Evolutionary conservation across 2,329 filamentous ascomycete genomes (phyloP), one percentile per base, ranked within the genome.

Genomic region (Ophioceras dolichostomum): DNA sequence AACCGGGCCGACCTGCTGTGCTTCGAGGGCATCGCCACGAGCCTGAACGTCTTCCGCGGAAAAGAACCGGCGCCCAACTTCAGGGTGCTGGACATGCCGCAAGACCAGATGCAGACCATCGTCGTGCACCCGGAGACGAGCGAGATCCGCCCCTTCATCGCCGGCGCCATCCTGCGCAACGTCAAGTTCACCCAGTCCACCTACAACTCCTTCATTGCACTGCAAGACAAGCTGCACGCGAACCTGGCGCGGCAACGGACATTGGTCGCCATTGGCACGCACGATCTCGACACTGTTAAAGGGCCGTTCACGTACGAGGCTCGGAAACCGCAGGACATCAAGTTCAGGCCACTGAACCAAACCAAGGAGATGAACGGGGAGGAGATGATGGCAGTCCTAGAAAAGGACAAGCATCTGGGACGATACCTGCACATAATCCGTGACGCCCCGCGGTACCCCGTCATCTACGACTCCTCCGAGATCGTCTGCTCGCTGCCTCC

Each of bases 301-400:
- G 91, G 88, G 0, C 91, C 91, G 33, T 98, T 98, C 73, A 88
- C 86, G 40, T 98, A 98, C 55, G 89, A 96, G 61, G 91, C 91
- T 14, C 72, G 89, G 22, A 69, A 83, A 34, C 91, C 91, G n/a
- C 80, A 87, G 59, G 78, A 95, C 48, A 94, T 98, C 62, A 80
- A 80, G 51, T 98, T 98, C 60, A 65, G 69, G 14, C 91, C 91
- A 17, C 66, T 98, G 45, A 98, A 96, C 65, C 88, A 96, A 66
- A 81, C 75, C 19, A 81, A 88, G 65, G 72, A 83, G 57, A 86
- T 98, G 83, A 78, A 83, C 48, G 88, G 72, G 34, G 80, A 80
- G 52, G 79, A 95, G 58, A 67, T 98, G 59, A 96, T 98, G 88
- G 29, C 21, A 10, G 32, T 29, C 7, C 19, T 37, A 17, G 36